These are phyloP conservation scores for Blastocystis sp. DNA, from an alignment of 352 stramenopile species.

Conservation along the genomic window DNA sequence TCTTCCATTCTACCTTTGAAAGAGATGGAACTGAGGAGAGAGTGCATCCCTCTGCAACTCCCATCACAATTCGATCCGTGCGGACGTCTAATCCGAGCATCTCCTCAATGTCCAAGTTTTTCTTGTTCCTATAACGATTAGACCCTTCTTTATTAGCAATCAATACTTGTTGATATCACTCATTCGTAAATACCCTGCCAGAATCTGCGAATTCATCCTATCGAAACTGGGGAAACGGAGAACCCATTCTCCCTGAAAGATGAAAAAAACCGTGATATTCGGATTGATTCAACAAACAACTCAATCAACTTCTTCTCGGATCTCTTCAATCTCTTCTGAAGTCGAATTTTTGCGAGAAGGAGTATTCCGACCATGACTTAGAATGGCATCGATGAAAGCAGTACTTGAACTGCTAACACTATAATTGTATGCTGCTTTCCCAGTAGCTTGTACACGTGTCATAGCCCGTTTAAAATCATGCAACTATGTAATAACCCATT, in stretches of 20 bases:
- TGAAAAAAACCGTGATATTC: too few species aligned
- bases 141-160: background rate
- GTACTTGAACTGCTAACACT: background rate
- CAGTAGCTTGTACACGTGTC: conserved; percentile 38
- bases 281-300: background rate
- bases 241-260: background rate
- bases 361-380: conserved; percentile 32
- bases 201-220: background rate
- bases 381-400: conserved; percentile 46
- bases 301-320: conserved; percentile 2
- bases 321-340: conserved; percentile 15
- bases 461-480: conserved; percentile 44
- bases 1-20: conserved; percentile 1
- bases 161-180: conserved; percentile 39
- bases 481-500: background rate
- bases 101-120: conserved; percentile 15
- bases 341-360: background rate
- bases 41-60: background rate
- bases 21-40: background rate
- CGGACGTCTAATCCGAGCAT: conserved; percentile 33
- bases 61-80: conserved; percentile 38
- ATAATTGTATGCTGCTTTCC: conserved; percentile 53
- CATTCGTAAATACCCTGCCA: conserved; percentile 4
- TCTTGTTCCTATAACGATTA: conserved; percentile 27
- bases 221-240: conserved; percentile 41